These are phyloP conservation scores for Penicillium bovifimosum DNA, from an alignment of 495 filamentous ascomycete species.

Conservation along the genomic window DNA sequence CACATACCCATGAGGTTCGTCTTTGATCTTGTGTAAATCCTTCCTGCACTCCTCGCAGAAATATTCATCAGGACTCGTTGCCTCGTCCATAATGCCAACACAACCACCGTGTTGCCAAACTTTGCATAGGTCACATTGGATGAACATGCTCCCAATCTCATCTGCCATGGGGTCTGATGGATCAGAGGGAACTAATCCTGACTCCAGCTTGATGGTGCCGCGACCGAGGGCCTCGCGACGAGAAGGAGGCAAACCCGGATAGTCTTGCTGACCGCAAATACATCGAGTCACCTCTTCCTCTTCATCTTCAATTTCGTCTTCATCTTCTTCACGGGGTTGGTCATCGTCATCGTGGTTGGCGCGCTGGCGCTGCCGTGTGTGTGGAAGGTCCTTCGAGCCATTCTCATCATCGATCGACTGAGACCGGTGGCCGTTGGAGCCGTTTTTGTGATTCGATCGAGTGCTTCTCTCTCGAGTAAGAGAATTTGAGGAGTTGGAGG, in stretches of 20 bases:
- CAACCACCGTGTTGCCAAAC: constrained; percentile 99
- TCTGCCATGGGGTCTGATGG: constrained; percentile 57
- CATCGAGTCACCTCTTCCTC: constrained; percentile 94
- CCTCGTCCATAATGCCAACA: constrained; percentile 93
- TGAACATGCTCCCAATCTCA: constrained; percentile 88
- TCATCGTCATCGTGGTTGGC: constrained; percentile 58
- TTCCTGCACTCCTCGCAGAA: constrained; percentile 93
- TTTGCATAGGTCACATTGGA: constrained; percentile 96
- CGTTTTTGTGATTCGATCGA: constrained; percentile 65
- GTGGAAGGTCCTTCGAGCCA: constrained; percentile 55
- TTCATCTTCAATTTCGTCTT: constrained; percentile 64
- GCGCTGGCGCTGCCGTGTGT: constrained; percentile 68
- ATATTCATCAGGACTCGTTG: constrained; percentile 90
- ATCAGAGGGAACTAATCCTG: constrained; percentile 31
- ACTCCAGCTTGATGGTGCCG: constrained; percentile 56
- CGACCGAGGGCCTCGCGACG: constrained; percentile 52
- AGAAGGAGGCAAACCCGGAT: constrained; percentile 77
- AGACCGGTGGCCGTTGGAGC: constrained; percentile 67
- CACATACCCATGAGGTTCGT: constrained; percentile 82
- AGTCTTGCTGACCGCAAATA: constrained; percentile 90
- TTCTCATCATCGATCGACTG: constrained; percentile 72
- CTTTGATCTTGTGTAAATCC: constrained; percentile 79
- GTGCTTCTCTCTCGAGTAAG: constrained; percentile 65
- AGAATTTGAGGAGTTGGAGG: constrained; percentile 71
- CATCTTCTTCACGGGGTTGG: constrained; percentile 45